Evolutionary conservation across 306 rosid genomes (phyloP).

Genomic region (Luffa aegyptiaca): DNA sequence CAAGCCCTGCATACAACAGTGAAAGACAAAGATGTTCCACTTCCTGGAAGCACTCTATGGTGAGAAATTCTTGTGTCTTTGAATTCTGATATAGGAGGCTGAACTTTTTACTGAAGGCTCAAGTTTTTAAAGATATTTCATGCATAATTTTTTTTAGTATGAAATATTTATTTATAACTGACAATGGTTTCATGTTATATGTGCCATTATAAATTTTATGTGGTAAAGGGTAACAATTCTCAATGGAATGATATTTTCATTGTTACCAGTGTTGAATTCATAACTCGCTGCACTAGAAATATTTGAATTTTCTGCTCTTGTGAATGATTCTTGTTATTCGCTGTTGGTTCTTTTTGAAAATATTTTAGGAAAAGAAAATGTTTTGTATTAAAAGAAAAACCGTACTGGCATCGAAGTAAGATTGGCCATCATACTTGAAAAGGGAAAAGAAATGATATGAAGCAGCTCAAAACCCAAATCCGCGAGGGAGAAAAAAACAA

Average conservation of each 20-base stretch:
- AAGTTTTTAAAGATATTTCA: not conserved
- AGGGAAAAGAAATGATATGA: not conserved
- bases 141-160: not conserved
- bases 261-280: not conserved
- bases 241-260: not conserved
- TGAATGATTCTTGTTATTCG: not conserved
- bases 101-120: not conserved
- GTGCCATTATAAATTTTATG: not conserved
- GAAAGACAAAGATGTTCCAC: conserved; percentile 78
- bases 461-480: not conserved
- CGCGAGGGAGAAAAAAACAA: not conserved
- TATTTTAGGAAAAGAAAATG: not conserved
- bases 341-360: not conserved
- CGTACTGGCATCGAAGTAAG: not conserved
- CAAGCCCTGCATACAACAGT: conserved; percentile 84
- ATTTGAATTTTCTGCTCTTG: not conserved
- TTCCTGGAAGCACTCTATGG: conserved; percentile 98
- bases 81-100: not conserved
- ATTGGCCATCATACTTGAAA: not conserved
- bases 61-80: conserved; percentile 11
- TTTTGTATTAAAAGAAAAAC: not conserved
- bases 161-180: not conserved
- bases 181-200: not conserved
- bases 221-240: not conserved
- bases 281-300: not conserved